Conservation (phyloP, 257 asterid species). For the Ocimum tenuiflorum region DNA sequence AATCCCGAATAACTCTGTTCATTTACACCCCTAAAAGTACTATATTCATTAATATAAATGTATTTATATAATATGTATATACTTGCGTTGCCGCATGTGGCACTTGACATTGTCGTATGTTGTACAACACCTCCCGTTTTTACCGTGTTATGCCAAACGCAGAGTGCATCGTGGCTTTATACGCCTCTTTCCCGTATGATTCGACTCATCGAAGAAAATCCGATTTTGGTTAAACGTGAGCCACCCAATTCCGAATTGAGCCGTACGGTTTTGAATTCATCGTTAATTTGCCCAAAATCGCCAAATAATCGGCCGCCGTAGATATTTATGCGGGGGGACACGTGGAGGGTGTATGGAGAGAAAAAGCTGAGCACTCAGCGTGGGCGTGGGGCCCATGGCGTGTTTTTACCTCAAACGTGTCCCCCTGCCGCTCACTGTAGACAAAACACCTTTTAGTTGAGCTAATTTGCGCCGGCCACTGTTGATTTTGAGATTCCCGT, state of each 20-base stretch:
- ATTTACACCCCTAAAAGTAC: too few species aligned
- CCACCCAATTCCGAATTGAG: not conserved
- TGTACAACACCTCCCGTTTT: too few species aligned
- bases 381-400: not conserved
- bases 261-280: not conserved
- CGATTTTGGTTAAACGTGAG: not conserved
- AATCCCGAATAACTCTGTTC: too few species aligned
- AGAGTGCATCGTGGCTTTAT: too few species aligned
- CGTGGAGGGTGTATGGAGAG: conserved; percentile 2
- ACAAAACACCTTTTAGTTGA: not conserved
- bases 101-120: too few species aligned
- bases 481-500: not conserved
- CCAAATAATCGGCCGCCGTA: not conserved
- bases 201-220: too few species aligned
- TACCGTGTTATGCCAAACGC: too few species aligned
- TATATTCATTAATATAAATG: too few species aligned
- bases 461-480: conserved; percentile 12
- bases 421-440: not conserved
- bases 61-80: too few species aligned
- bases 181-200: too few species aligned
- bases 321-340: not conserved
- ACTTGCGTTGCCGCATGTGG: too few species aligned
- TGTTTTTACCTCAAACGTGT: not conserved
- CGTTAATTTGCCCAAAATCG: not conserved
- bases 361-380: not conserved